A percentile compares a stretch with the other conserved stretches of the same genome.
Conservation (phyloP, 164 flowering plant genomes). For the Cinnamomum micranthum region DNA sequence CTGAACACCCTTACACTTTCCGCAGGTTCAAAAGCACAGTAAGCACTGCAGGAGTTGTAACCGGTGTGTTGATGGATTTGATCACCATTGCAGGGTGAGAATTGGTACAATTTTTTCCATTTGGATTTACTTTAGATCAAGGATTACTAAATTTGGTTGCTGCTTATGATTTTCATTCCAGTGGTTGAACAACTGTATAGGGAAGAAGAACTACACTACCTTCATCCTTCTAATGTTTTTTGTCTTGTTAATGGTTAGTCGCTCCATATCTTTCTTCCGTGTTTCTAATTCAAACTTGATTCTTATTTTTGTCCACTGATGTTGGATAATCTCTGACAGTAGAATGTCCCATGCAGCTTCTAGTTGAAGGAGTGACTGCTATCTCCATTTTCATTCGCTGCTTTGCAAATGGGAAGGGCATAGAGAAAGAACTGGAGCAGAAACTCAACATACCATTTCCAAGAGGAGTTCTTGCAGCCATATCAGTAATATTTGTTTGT, state of each 20-base stretch:
- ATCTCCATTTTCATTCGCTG: constrained; percentile 83
- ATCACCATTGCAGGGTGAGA: constrained; percentile 96
- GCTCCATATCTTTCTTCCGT: background rate
- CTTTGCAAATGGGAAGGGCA: constrained; percentile 69
- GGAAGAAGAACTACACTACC: constrained; percentile 84
- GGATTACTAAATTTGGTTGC: background rate
- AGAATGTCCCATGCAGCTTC: constrained; percentile 43
- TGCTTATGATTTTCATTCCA: constrained; percentile 28
- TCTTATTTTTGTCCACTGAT: background rate
- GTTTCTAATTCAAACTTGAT: background rate
- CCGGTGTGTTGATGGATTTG: constrained; percentile 96
- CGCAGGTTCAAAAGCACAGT: constrained; percentile 80
- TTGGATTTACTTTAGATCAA: background rate
- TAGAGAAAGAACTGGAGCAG: constrained; percentile 53
- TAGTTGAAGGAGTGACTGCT: constrained; percentile 81
- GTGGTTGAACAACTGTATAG: constrained; percentile 97
- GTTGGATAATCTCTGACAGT: background rate
- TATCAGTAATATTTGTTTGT: constrained; percentile 44
- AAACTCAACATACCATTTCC: constrained; percentile 63
- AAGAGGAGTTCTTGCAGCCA: constrained; percentile 68
- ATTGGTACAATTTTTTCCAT: background rate
- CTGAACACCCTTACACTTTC: background rate
- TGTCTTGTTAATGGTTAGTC: constrained; percentile 72
- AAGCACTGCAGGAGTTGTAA: constrained; percentile 95
- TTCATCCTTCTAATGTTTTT: constrained; percentile 84